Conservation (phyloP, 2,329 filamentous ascomycete species). For the Colletotrichum sublineola region DNA sequence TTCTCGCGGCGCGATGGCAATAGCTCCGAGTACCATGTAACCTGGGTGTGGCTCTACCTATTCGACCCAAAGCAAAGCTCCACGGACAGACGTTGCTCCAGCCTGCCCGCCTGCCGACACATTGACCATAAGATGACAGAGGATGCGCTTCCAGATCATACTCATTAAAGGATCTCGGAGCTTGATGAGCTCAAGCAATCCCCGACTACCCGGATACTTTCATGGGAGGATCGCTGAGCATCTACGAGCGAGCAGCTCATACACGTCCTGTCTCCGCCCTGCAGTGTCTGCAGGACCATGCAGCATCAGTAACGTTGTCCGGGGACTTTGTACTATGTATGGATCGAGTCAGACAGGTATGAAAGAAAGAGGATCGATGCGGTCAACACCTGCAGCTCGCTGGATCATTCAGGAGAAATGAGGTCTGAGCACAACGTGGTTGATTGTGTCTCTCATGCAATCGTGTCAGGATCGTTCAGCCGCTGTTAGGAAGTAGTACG, state of each 20-base stretch:
- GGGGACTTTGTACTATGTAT: slow-evolving; percentile 31
- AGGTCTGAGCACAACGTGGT: slow-evolving; percentile 17
- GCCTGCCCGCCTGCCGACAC: too few species aligned
- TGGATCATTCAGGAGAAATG: slow-evolving; percentile 20
- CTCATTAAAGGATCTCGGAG: background rate
- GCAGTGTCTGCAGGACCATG: slow-evolving; percentile 3
- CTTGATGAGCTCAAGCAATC: background rate
- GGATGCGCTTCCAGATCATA: background rate
- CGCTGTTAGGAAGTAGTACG: slow-evolving; percentile 18
- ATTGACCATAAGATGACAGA: too few species aligned
- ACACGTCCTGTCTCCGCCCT: slow-evolving; percentile 2
- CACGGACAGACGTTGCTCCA: too few species aligned
- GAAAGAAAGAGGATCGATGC: slow-evolving; percentile 17
- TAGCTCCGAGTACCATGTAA: background rate
- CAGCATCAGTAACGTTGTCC: slow-evolving; percentile 20
- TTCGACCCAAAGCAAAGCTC: too few species aligned
- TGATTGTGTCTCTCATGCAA: slow-evolving; percentile 36
- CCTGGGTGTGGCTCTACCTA: too few species aligned
- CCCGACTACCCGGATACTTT: too few species aligned
- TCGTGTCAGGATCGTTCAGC: slow-evolving; percentile 25
- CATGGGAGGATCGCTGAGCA: background rate
- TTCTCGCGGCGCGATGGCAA: background rate
- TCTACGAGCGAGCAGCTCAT: background rate
- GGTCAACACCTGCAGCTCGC: slow-evolving; percentile 24
- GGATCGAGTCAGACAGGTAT: slow-evolving; percentile 38